Evolutionary conservation across 768 basidiomycete genomes (phyloP).

Genomic region (Gyrodon lividus): DNA sequence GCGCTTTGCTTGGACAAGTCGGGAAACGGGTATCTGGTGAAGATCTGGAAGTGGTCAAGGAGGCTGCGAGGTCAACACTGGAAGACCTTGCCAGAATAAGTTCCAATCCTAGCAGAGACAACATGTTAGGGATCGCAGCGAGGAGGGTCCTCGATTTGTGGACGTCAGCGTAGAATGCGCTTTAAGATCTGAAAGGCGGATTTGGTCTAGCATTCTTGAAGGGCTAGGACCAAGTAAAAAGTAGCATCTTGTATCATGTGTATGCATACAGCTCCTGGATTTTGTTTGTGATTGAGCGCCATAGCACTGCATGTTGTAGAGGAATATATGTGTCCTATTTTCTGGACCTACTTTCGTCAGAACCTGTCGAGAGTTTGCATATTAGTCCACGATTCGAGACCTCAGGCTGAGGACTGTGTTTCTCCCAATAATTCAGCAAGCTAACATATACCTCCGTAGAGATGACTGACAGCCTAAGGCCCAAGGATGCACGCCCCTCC

Average conservation of each 20-base stretch:
- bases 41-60: slow-evolving; percentile 50
- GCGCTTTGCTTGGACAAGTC: slow-evolving; percentile 67
- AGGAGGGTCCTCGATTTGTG: slow-evolving; percentile 43
- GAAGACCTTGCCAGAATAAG: slow-evolving; percentile 44
- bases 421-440: too few relatives aligned
- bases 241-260: slow-evolving; percentile 4
- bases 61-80: slow-evolving; percentile 47
- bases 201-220: background rate
- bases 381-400: too few relatives aligned
- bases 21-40: slow-evolving; percentile 51
- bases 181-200: too few relatives aligned
- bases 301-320: background rate
- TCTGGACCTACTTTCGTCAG: background rate
- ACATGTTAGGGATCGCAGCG: slow-evolving; percentile 38
- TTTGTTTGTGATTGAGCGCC: background rate
- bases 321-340: too few relatives aligned
- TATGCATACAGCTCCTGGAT: background rate
- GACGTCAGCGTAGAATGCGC: slow-evolving; percentile 19
- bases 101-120: slow-evolving; percentile 34
- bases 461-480: too few relatives aligned
- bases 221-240: background rate
- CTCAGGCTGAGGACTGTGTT: too few relatives aligned
- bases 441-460: too few relatives aligned
- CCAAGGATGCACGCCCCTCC: too few relatives aligned
- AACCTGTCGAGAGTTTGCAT: background rate